Conservation (phyloP, 768 basidiomycete genomes). For the Rickenella mellea region DNA sequence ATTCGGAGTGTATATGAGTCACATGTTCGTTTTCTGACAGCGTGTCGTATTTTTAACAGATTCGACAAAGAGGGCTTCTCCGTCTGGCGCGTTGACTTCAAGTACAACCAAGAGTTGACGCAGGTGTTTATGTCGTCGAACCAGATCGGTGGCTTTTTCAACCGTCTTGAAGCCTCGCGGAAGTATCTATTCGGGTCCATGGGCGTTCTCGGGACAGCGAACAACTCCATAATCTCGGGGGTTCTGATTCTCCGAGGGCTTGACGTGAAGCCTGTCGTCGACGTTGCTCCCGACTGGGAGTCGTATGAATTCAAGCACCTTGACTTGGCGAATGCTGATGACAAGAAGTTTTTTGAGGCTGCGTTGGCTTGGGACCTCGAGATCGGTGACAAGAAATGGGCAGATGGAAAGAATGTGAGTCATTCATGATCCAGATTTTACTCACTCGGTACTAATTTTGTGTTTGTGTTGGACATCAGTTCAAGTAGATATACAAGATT, state of each 20-base stretch:
- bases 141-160: constrained; percentile 92
- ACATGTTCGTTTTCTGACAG: not conserved
- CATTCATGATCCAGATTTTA: too few species aligned
- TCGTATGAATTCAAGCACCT: constrained; percentile 74
- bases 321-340: constrained; percentile 61
- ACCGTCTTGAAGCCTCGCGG: constrained; percentile 93
- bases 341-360: constrained; percentile 88
- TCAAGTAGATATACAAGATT: too few species aligned
- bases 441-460: too few species aligned
- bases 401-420: constrained; percentile 83
- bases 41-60: constrained; percentile 41
- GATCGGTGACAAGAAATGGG: constrained; percentile 83
- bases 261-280: constrained; percentile 59
- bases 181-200: constrained; percentile 94
- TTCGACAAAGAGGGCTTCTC: constrained; percentile 87
- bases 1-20: too few species aligned
- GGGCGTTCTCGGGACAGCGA: constrained; percentile 76
- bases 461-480: too few species aligned
- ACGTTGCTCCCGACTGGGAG: constrained; percentile 86
- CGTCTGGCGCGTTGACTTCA: constrained; percentile 88
- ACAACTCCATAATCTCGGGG: constrained; percentile 76
- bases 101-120: constrained; percentile 91
- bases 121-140: constrained; percentile 91
- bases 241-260: constrained; percentile 76
- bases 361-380: constrained; percentile 91